Evolutionary conservation across 305 asterid genomes (phyloP).

Genomic region (Fraxinus sp.): DNA sequence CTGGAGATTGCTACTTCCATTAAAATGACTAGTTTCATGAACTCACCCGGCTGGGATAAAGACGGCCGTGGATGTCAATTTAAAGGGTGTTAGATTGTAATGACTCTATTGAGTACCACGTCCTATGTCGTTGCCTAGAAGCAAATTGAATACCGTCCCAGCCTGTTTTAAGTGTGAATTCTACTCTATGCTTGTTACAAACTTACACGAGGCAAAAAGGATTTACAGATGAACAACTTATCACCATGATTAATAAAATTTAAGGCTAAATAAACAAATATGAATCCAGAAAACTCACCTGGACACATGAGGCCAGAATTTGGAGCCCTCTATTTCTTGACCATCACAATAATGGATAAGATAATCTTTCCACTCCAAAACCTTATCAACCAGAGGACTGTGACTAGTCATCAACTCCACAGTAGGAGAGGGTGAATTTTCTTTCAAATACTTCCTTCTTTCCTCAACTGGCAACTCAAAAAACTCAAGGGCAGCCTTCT

Average conservation of each 20-base stretch:
- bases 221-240: not conserved
- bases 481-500: slow-evolving; percentile 37
- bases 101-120: not conserved
- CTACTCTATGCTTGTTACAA: not conserved
- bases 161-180: not conserved
- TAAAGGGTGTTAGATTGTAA: not conserved
- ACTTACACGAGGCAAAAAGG: not conserved
- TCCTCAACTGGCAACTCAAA: slow-evolving; percentile 48
- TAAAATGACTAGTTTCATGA: not conserved
- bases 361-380: slow-evolving; percentile 55
- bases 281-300: slow-evolving; percentile 23
- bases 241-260: not conserved
- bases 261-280: not conserved
- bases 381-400: slow-evolving; percentile 38
- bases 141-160: not conserved
- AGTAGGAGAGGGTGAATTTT: slow-evolving; percentile 33
- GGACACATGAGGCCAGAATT: slow-evolving; percentile 43
- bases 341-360: slow-evolving; percentile 37
- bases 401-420: slow-evolving; percentile 45
- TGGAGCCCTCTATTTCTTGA: slow-evolving; percentile 21
- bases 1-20: not conserved
- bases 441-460: slow-evolving; percentile 44
- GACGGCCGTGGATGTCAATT: not conserved
- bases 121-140: not conserved
- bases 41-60: not conserved